Evolutionary conservation across 1,284 basidiomycete genomes (phyloP), one percentile per base, ranked within the genome.

Genomic region (Melampsora occidentalis): DNA sequence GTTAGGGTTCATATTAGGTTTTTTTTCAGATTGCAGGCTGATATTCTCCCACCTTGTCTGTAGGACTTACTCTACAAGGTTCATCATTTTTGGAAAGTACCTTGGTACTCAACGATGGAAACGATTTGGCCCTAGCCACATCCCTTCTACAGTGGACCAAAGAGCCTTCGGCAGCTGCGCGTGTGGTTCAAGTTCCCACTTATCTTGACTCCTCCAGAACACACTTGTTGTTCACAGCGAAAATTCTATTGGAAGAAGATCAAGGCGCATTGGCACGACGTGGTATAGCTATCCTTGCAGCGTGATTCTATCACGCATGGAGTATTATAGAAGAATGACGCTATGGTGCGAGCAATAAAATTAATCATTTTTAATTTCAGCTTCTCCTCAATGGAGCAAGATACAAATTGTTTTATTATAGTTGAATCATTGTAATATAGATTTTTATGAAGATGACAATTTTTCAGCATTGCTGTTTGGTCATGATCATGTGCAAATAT

Each of bases 1-100:
- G 9, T 12, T 28, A 14, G 1, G 31, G 49, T 75, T 66, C n/a
- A 33, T 25, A 22, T 2, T 46, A 70, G 51, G 49, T 12, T 53
- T 42, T 83, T 79, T 9, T 49, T 22, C 20, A 59, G 25, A 35
- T 64, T 70, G 49, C 12, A 51, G n/a, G 5, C 16, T 46, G 5
- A 90, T 77, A 67, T 25, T 48, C 48, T 31, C n/a, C 70, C 20
- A 61, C 61, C 39, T 57, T 53, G 22, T 57, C 22, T 35, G 68
- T 42, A 95, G 94, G 94, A 49, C 87, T 96, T 78, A 88, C 88
- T 6, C 84, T 97, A 57, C 91, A 96, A 83, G 94, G 94, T 18
- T 93, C 93, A 35, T 84, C 87, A 3, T 95, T 92, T 90, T 80
- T 85, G 0, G 83, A 85, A 16, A 89, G 88, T 78, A 87, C 86